A percentile compares a stretch with the other conserved stretches of the same genome.
phyloP scores from a whole-genome alignment of 1,284 basidiomycete species.

The Papiliotrema fonsecae region DNA sequence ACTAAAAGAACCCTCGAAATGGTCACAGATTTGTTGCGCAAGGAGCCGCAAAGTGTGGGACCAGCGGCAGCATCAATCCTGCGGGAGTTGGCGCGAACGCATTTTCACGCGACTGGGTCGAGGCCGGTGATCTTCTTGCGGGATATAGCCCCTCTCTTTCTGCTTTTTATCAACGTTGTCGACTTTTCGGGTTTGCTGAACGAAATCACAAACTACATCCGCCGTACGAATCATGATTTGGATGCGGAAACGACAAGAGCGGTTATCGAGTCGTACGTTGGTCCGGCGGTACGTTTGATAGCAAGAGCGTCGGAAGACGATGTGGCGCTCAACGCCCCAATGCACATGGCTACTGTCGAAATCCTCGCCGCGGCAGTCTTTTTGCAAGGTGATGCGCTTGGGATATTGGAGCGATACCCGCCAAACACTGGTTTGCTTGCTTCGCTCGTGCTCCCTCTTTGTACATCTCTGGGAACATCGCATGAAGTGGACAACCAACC shows the following conservation, averaged over 20 bases:
- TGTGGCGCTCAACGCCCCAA: slow-evolving; percentile 53
- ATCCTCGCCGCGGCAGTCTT: slow-evolving; percentile 57
- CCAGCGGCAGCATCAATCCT: slow-evolving; percentile 27
- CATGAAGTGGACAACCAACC: slow-evolving; percentile 51
- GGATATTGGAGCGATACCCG: slow-evolving; percentile 56
- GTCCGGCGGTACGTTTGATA: slow-evolving; percentile 56
- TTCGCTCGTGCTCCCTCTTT: slow-evolving; percentile 59
- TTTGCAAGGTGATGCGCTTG: slow-evolving; percentile 57
- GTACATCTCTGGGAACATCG: slow-evolving; percentile 56
- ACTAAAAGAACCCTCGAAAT: slow-evolving; percentile 58
- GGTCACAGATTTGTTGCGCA: slow-evolving; percentile 56
- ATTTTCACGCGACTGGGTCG: slow-evolving; percentile 16
- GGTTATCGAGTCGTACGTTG: slow-evolving; percentile 60
- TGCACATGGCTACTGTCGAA: slow-evolving; percentile 53
- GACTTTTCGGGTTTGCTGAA: slow-evolving; percentile 64
- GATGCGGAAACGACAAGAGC: slow-evolving; percentile 55
- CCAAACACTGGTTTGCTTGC: slow-evolving; percentile 58
- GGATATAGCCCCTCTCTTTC: slow-evolving; percentile 59
- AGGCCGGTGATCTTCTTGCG: slow-evolving; percentile 56
- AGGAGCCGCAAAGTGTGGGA: slow-evolving; percentile 16
- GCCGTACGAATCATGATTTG: slow-evolving; percentile 53
- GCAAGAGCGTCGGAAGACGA: slow-evolving; percentile 56
- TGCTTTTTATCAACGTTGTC: slow-evolving; percentile 53
- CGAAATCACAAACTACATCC: slow-evolving; percentile 54
- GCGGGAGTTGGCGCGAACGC: slow-evolving; percentile 24